Conservation (phyloP, 164 flowering plant species). For the Platanus orientalis region DNA sequence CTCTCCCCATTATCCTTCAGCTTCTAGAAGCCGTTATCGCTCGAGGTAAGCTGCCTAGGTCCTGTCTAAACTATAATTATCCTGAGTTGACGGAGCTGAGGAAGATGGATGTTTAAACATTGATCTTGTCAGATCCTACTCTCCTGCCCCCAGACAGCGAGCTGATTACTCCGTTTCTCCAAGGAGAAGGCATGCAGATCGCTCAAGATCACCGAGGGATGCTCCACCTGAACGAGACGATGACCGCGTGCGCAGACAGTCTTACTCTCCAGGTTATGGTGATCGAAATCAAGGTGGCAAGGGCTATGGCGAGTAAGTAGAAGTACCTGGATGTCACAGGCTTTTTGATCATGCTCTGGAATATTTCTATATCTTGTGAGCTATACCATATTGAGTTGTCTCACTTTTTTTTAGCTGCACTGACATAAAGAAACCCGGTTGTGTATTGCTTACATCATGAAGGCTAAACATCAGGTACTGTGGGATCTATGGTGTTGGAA, state of each 20-base stretch:
- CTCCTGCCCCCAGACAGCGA: slow-evolving; percentile 56
- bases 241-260: slow-evolving; percentile 31
- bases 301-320: slow-evolving; percentile 45
- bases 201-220: slow-evolving; percentile 48
- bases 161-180: slow-evolving; percentile 61
- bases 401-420: no score
- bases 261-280: slow-evolving; percentile 56
- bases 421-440: no score
- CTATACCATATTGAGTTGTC: no score
- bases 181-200: slow-evolving; percentile 40
- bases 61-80: not conserved
- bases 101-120: not conserved
- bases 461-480: no score
- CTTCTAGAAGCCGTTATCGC: slow-evolving; percentile 54
- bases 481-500: no score
- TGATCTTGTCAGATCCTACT: slow-evolving; percentile 48
- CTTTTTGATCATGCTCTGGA: not conserved
- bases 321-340: not conserved
- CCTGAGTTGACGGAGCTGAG: not conserved
- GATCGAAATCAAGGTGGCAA: slow-evolving; percentile 31
- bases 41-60: slow-evolving; percentile 47
- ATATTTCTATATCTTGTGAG: not conserved
- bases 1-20: slow-evolving; percentile 59
- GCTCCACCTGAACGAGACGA: slow-evolving; percentile 37
- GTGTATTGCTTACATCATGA: no score